These are phyloP conservation scores for Adiantum capillusveneris DNA, from an alignment of 75 land plant genomes.

Conservation along the genomic window DNA sequence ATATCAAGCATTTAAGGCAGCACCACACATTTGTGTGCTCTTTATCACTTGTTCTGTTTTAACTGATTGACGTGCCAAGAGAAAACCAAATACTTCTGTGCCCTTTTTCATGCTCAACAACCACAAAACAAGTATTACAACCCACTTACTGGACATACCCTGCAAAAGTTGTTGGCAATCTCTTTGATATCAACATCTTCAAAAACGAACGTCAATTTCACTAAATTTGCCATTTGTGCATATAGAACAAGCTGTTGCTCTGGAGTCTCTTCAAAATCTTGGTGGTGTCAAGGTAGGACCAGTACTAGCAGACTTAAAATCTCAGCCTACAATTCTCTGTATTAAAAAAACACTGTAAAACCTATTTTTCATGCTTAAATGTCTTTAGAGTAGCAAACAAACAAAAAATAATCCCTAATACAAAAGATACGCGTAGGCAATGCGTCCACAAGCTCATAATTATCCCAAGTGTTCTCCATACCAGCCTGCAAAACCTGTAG, in stretches of 20 bases:
- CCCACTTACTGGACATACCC: no score
- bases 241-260: constrained; percentile 72
- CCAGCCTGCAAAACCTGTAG: constrained; percentile 48
- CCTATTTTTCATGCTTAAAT: background rate
- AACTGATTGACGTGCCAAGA: no score
- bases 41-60: no score
- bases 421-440: constrained; percentile 86
- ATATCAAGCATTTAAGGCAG: no score
- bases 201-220: constrained; percentile 45
- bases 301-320: background rate
- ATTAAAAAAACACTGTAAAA: background rate
- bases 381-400: no score
- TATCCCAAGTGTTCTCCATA: constrained; percentile 35
- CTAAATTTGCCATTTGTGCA: constrained; percentile 95
- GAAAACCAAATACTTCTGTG: no score
- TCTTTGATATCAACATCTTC: constrained; percentile 50
- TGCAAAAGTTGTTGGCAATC: constrained; percentile 64
- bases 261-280: constrained; percentile 64
- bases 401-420: background rate
- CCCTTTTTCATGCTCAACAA: no score
- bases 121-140: no score
- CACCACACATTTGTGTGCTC: no score
- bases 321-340: constrained; percentile 3
- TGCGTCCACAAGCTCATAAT: constrained; percentile 52
- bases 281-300: no score